Percentiles rank a stretch among this genome's conserved stretches.
Evolutionary conservation across 129 eudicot genomes (phyloP).

Genomic region (Artemisia annua): DNA sequence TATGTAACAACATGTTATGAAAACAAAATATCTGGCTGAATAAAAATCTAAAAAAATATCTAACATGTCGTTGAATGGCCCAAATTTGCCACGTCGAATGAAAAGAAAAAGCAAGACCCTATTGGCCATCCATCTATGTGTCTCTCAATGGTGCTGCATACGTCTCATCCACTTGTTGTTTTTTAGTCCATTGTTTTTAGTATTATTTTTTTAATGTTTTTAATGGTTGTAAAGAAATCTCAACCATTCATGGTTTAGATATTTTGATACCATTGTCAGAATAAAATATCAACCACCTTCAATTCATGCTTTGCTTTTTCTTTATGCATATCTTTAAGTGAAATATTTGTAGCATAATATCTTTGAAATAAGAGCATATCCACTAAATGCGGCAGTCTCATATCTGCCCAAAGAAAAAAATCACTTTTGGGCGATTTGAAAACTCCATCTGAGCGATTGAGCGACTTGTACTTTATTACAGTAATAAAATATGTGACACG

Average conservation of each 20-base stretch:
- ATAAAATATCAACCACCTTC: constrained; percentile 4
- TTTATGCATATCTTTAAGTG: background rate
- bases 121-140: constrained; percentile 33
- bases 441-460: too few relatives aligned
- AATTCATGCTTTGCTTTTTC: background rate
- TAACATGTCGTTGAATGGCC: constrained; percentile 48
- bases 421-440: too few relatives aligned
- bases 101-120: constrained; percentile 35
- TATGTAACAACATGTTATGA: background rate
- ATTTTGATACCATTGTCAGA: background rate
- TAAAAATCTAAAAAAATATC: constrained; percentile 35
- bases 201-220: too few relatives aligned
- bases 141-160: constrained; percentile 34
- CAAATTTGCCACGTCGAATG: constrained; percentile 56
- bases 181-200: background rate
- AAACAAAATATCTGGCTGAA: constrained; percentile 30
- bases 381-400: too few relatives aligned
- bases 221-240: background rate
- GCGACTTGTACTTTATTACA: too few relatives aligned
- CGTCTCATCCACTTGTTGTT: constrained; percentile 34
- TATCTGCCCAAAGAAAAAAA: too few relatives aligned
- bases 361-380: too few relatives aligned
- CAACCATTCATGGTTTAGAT: constrained; percentile 1
- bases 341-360: background rate
- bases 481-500: too few relatives aligned